Percentiles rank a stretch among this genome's conserved stretches.
These are phyloP conservation scores for Penicillium chermesinum DNA, from an alignment of 495 filamentous ascomycete species.

Conservation along the genomic window DNA sequence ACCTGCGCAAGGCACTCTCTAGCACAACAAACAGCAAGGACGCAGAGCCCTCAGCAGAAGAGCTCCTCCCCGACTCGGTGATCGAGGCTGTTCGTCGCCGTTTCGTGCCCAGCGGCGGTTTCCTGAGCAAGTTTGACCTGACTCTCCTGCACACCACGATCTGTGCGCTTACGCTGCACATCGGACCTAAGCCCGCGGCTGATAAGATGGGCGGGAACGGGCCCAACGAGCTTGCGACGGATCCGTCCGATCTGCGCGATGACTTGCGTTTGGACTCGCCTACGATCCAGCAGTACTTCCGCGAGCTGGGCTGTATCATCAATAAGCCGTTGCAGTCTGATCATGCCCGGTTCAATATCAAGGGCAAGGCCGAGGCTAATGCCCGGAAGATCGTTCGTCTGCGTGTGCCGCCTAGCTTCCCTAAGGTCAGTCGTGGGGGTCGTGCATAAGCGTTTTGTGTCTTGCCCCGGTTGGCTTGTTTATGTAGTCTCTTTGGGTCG, in stretches of 20 bases:
- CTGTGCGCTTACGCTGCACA: slow-evolving; percentile 58
- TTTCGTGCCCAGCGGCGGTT: slow-evolving; percentile 55
- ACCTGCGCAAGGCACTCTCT: slow-evolving; percentile 39
- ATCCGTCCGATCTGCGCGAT: slow-evolving; percentile 67
- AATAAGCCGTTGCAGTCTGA: slow-evolving; percentile 41
- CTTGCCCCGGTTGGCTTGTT: slow-evolving; percentile 2
- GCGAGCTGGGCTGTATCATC: slow-evolving; percentile 69
- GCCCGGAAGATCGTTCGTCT: slow-evolving; percentile 63
- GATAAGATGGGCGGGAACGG: slow-evolving; percentile 46
- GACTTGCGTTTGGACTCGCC: slow-evolving; percentile 73
- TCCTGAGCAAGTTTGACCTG: slow-evolving; percentile 56
- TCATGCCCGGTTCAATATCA: slow-evolving; percentile 38
- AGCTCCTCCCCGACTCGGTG: slow-evolving; percentile 52
- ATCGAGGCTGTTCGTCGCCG: slow-evolving; percentile 63
- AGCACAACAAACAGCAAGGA: slow-evolving; percentile 17
- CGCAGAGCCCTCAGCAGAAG: slow-evolving; percentile 4
- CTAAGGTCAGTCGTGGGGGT: slow-evolving; percentile 51
- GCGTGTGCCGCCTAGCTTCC: slow-evolving; percentile 77
- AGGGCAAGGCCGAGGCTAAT: slow-evolving; percentile 53
- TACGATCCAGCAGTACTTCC: slow-evolving; percentile 59
- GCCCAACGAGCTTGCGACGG: slow-evolving; percentile 72
- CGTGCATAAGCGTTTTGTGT: slow-evolving; percentile 15
- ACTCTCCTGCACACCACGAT: slow-evolving; percentile 64
- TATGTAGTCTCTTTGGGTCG: slow-evolving; percentile 4
- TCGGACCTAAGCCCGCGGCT: slow-evolving; percentile 34